These are phyloP conservation scores for Cryptococcus deneoformans DNA, from an alignment of 1,284 basidiomycete genomes.

Conservation along the genomic window DNA sequence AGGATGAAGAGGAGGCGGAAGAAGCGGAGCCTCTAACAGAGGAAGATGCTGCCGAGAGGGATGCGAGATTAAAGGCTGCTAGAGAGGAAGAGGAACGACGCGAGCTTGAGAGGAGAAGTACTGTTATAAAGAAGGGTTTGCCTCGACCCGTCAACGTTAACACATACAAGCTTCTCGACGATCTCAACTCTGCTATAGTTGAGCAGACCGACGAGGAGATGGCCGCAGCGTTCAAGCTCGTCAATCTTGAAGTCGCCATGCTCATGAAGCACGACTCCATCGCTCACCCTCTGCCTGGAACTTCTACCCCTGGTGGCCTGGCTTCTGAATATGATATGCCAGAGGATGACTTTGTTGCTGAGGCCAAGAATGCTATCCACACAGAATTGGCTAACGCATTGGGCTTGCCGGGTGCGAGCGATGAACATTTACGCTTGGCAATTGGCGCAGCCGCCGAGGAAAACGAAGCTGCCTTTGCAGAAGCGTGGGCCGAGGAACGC, in stretches of 20 bases:
- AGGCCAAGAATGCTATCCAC: conserved; percentile 71
- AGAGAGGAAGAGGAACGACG: conserved; percentile 75
- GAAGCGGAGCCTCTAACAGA: conserved; percentile 54
- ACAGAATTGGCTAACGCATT: conserved; percentile 73
- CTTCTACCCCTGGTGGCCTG: conserved; percentile 70
- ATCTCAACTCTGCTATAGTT: conserved; percentile 47
- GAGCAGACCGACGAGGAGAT: no score
- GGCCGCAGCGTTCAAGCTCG: conserved; percentile 62
- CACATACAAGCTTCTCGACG: conserved; percentile 60
- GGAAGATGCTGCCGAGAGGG: conserved; percentile 91
- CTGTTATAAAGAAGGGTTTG: conserved; percentile 75
- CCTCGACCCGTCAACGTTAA: conserved; percentile 87
- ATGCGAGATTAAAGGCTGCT: conserved; percentile 67
- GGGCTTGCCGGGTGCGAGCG: conserved; percentile 79
- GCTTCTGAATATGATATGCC: conserved; percentile 71
- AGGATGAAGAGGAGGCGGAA: conserved; percentile 53
- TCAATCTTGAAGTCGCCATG: conserved; percentile 74
- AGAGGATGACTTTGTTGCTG: conserved; percentile 69
- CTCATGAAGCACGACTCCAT: conserved; percentile 88
- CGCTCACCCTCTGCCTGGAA: conserved; percentile 74
- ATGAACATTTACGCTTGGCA: conserved; percentile 71
- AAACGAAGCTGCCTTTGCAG: conserved; percentile 57
- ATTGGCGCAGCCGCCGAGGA: conserved; percentile 61
- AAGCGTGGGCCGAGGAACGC: conserved; percentile 67
- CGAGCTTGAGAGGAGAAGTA: conserved; percentile 74